These are phyloP conservation scores for Scutellaria barbata DNA, from an alignment of 257 asterid genomes.

Conservation along the genomic window DNA sequence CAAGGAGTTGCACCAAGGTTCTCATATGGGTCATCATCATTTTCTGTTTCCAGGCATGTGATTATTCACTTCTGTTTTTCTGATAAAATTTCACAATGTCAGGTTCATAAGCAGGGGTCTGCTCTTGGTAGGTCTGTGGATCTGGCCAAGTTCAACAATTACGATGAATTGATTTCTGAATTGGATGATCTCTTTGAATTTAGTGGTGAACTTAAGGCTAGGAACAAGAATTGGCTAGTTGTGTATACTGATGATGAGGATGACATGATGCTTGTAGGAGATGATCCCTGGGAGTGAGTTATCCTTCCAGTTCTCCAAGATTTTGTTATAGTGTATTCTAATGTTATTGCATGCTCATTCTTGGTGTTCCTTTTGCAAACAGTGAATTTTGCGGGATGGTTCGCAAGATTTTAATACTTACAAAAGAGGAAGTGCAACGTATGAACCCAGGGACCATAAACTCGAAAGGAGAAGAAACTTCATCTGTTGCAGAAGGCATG, in stretches of 20 bases:
- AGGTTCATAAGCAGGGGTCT: constrained; percentile 97
- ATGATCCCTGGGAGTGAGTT: constrained; percentile 99
- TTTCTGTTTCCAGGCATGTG: neutral
- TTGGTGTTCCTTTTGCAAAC: constrained; percentile 25
- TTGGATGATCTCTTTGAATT: constrained; percentile 85
- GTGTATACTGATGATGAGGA: constrained; percentile 97
- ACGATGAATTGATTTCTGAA: constrained; percentile 73
- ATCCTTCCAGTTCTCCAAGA: constrained; percentile 12
- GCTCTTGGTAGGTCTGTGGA: constrained; percentile 98
- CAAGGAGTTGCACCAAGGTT: constrained; percentile 99
- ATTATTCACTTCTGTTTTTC: neutral
- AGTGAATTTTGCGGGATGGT: constrained; percentile 96
- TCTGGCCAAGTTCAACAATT: constrained; percentile 80
- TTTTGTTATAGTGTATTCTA: neutral
- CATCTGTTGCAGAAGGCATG: constrained; percentile 61
- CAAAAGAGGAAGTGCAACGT: constrained; percentile 83
- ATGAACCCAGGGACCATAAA: constrained; percentile 80
- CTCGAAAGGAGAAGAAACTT: constrained; percentile 73
- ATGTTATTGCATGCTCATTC: constrained; percentile 13
- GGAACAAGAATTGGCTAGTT: constrained; percentile 80
- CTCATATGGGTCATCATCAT: constrained; percentile 12
- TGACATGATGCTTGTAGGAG: constrained; percentile 99
- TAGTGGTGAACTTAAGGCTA: constrained; percentile 74
- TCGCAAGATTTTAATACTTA: constrained; percentile 79
- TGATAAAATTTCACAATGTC: constrained; percentile 34